Evolutionary conservation across 768 basidiomycete genomes (phyloP).

Genomic region (Coprinopsis marcescibilis): DNA sequence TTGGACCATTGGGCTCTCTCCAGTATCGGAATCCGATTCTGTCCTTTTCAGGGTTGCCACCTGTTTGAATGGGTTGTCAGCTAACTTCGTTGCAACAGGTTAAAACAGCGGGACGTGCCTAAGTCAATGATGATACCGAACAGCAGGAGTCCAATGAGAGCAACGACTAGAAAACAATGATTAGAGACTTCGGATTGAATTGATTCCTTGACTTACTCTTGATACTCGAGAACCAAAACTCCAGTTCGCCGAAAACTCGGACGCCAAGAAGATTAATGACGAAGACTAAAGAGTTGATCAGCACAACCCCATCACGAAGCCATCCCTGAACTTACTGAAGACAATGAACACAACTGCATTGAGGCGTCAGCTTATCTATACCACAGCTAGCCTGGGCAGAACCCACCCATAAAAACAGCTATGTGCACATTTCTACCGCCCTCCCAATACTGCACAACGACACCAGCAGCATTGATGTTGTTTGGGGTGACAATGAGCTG

Average conservation of each 20-base stretch:
- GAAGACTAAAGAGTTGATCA: constrained; percentile 33
- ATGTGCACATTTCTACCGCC: constrained; percentile 31
- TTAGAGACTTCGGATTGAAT: background rate
- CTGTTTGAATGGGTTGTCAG: constrained; percentile 27
- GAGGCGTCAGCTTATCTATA: constrained; percentile 5
- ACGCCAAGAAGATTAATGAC: constrained; percentile 56
- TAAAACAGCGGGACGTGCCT: constrained; percentile 33
- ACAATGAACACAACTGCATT: constrained; percentile 49
- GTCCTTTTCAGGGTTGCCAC: constrained; percentile 42
- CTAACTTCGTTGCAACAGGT: constrained; percentile 28
- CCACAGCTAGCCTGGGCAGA: constrained; percentile 15
- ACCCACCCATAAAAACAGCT: constrained; percentile 53
- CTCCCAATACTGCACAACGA: constrained; percentile 46
- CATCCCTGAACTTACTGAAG: constrained; percentile 34
- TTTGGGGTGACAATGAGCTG: constrained; percentile 60
- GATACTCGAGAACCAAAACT: constrained; percentile 68
- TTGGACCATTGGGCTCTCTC: constrained; percentile 46
- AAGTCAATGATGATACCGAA: constrained; percentile 64
- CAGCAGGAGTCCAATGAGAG: constrained; percentile 45
- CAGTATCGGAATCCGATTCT: constrained; percentile 47
- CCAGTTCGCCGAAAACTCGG: constrained; percentile 65
- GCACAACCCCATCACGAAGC: background rate
- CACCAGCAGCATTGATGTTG: constrained; percentile 59
- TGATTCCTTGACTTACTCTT: constrained; percentile 43
- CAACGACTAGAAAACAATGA: constrained; percentile 26